Evolutionary conservation across 2,329 filamentous ascomycete species (phyloP).

Genomic region (Beauveria caledonica): DNA sequence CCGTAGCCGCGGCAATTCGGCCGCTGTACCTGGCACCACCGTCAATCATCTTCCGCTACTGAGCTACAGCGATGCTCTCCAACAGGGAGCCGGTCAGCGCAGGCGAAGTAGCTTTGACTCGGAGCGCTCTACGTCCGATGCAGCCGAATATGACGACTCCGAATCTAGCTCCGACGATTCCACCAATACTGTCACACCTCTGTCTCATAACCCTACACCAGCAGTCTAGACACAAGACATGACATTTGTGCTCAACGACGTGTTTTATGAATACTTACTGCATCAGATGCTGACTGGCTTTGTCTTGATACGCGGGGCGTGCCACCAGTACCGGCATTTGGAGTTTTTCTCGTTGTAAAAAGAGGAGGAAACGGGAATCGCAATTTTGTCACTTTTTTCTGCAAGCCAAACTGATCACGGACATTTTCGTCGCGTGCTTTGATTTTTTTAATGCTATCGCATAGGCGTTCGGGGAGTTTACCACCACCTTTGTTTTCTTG

Average conservation of each 20-base stretch:
- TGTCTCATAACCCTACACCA: background rate
- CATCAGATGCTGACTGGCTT: slow-evolving; percentile 1
- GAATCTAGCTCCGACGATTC: slow-evolving; percentile 6
- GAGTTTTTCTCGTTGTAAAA: background rate
- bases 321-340: background rate
- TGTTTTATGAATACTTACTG: slow-evolving; percentile 9
- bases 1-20: slow-evolving; percentile 42
- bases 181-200: slow-evolving; percentile 7
- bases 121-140: background rate
- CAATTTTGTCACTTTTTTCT: background rate
- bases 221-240: background rate
- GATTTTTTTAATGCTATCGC: background rate
- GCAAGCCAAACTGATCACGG: background rate
- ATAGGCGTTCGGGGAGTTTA: slow-evolving; percentile 6
- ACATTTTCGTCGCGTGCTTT: background rate
- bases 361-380: background rate
- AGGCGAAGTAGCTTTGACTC: slow-evolving; percentile 5
- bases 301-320: background rate
- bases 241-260: background rate
- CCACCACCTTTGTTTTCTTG: background rate
- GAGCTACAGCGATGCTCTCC: slow-evolving; percentile 70
- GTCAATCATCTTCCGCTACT: slow-evolving; percentile 60
- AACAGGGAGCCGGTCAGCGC: slow-evolving; percentile 32
- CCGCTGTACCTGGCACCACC: slow-evolving; percentile 23
- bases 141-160: background rate